Conservation (phyloP, 2,329 filamentous ascomycete genomes). For the Penicillium crustosum region DNA sequence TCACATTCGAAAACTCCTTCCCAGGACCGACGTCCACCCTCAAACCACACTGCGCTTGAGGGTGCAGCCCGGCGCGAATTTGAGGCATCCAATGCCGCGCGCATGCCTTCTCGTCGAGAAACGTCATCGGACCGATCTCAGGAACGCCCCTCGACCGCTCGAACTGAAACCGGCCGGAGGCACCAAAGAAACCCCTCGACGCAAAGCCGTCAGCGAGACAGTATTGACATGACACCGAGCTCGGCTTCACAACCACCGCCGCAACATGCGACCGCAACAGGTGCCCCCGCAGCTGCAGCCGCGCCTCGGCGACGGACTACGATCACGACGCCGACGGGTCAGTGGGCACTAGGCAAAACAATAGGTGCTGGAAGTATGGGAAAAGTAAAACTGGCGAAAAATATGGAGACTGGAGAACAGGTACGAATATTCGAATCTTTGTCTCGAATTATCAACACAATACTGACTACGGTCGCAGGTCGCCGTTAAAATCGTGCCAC, state of each 20-base stretch:
- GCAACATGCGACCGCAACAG: conserved; percentile 43
- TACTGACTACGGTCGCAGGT: conserved; percentile 56
- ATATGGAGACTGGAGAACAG: conserved; percentile 87
- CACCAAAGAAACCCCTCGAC: conserved; percentile 43
- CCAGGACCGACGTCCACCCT: conserved; percentile 48
- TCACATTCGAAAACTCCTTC: conserved; percentile 43
- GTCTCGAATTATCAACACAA: neutral
- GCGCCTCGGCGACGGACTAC: conserved; percentile 65
- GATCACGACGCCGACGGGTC: conserved; percentile 84
- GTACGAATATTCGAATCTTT: conserved; percentile 45
- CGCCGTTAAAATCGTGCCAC: conserved; percentile 94
- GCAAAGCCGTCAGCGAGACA: conserved; percentile 44
- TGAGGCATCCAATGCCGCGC: conserved; percentile 68
- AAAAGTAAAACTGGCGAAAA: conserved; percentile 93
- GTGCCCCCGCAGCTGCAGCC: conserved; percentile 33
- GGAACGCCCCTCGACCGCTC: conserved; percentile 44
- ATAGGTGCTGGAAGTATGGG: conserved; percentile 98
- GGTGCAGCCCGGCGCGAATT: conserved; percentile 67
- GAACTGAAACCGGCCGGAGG: conserved; percentile 54
- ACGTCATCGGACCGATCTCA: conserved; percentile 62
- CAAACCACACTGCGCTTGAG: conserved; percentile 50
- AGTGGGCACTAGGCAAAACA: conserved; percentile 94
- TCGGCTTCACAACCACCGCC: conserved; percentile 55
- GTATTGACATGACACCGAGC: conserved; percentile 47
- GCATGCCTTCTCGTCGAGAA: conserved; percentile 57